phyloP scores from a whole-genome alignment of 495 filamentous ascomycete genomes.

The Trypethelium eluteriae region DNA sequence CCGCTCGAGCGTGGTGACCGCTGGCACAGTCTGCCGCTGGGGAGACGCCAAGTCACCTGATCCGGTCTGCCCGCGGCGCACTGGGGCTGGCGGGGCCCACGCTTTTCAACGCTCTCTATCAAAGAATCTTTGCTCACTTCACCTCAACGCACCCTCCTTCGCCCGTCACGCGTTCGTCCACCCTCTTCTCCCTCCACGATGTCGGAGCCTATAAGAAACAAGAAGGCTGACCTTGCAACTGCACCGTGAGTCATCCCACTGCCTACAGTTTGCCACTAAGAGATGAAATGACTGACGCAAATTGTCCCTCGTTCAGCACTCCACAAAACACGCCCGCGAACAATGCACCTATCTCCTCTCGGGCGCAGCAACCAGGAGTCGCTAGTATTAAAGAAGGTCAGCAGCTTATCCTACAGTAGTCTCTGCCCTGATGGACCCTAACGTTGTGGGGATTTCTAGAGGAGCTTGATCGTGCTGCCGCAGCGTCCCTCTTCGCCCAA shows the following conservation, averaged over 20 bases:
- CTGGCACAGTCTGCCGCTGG: not conserved
- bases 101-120: conserved; percentile 4
- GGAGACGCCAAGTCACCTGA: not conserved
- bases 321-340: conserved; percentile 93
- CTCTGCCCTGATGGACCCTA: not conserved
- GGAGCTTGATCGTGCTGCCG: conserved; percentile 76
- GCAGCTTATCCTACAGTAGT: conserved; percentile 31
- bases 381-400: conserved; percentile 95
- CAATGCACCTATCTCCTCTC: conserved; percentile 94
- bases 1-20: not conserved
- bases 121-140: conserved; percentile 8
- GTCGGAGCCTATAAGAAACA: conserved; percentile 88
- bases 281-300: conserved; percentile 18
- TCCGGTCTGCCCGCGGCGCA: not conserved
- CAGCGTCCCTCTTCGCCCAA: conserved; percentile 84
- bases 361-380: conserved; percentile 90
- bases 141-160: not conserved
- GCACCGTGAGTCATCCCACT: conserved; percentile 62
- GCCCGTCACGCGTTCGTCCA: not conserved
- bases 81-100: not conserved
- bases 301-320: conserved; percentile 49
- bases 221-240: conserved; percentile 67
- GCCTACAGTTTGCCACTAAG: conserved; percentile 15
- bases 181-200: conserved; percentile 42
- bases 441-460: conserved; percentile 47